phyloP scores from a whole-genome alignment of 83 land plant species.

The Picea abies region DNA sequence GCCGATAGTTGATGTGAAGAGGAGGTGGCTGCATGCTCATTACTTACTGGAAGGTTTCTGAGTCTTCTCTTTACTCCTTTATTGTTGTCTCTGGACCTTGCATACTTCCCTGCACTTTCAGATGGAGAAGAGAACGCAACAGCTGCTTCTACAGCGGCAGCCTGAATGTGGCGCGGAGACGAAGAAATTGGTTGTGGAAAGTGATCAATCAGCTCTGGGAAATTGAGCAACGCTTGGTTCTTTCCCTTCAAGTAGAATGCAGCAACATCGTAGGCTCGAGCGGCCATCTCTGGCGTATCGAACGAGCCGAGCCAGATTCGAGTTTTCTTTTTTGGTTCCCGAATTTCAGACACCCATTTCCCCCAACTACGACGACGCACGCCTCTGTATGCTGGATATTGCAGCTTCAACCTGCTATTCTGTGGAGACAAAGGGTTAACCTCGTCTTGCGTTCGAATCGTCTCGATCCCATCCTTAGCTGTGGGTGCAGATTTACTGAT shows the following conservation, averaged over 20 bases:
- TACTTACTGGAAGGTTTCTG: too few relatives aligned
- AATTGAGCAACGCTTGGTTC: neutral
- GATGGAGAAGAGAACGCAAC: too few relatives aligned
- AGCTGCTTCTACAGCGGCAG: neutral
- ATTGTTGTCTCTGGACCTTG: too few relatives aligned
- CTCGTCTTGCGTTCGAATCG: too few relatives aligned
- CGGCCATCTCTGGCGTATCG: neutral
- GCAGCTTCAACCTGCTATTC: too few relatives aligned
- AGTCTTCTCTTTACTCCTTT: too few relatives aligned
- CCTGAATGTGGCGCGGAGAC: conserved; percentile 1
- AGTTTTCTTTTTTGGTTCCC: neutral
- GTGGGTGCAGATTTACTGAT: too few relatives aligned
- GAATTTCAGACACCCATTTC: conserved; percentile 6
- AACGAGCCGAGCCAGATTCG: neutral
- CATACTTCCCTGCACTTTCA: too few relatives aligned
- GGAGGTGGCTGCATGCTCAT: too few relatives aligned
- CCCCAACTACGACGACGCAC: conserved; percentile 4
- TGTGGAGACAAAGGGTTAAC: too few relatives aligned
- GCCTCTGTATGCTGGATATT: neutral
- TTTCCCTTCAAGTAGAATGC: neutral
- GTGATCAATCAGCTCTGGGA: neutral
- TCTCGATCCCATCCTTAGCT: too few relatives aligned
- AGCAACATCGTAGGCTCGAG: neutral
- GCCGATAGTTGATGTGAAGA: too few relatives aligned
- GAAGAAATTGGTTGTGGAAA: neutral